Percentiles rank a stretch among this genome's conserved stretches.
Conservation (phyloP, 345 rosid genomes). For the Populus pruinosa region DNA sequence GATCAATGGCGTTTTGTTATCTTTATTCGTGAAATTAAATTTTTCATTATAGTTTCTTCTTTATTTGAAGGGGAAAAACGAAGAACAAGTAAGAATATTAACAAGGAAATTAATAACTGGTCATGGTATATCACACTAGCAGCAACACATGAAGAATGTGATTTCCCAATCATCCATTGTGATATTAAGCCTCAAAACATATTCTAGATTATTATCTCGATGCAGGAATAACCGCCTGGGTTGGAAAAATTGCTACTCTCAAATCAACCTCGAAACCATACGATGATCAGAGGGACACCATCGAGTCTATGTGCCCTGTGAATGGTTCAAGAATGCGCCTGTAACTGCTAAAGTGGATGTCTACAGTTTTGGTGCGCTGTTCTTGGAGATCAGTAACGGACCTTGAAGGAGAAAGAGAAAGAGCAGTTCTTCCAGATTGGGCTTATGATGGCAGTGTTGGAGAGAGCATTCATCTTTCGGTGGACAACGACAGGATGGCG, state of each 20-base stretch:
- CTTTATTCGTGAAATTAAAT: too few species aligned
- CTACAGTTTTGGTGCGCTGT: constrained; percentile 17
- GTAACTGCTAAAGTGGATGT: constrained; percentile 21
- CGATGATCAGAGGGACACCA: constrained; percentile 13
- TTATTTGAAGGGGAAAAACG: too few species aligned
- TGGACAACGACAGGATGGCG: constrained; percentile 12
- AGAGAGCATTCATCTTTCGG: constrained; percentile 1
- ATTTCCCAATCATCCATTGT: constrained; percentile 17
- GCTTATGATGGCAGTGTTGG: constrained; percentile 9
- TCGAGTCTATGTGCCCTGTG: constrained; percentile 13
- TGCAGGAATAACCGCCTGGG: constrained; percentile 17
- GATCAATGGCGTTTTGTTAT: too few species aligned
- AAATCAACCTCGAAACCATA: constrained; percentile 6
- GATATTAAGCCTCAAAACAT: constrained; percentile 24
- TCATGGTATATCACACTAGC: too few species aligned
- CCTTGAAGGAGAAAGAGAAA: not conserved
- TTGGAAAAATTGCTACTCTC: constrained; percentile 5
- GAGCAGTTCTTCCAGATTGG: constrained; percentile 13
- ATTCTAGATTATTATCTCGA: constrained; percentile 1
- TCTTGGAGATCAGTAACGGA: constrained; percentile 11
- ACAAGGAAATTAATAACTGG: too few species aligned
- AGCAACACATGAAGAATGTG: constrained; percentile 12
- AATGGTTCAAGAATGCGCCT: constrained; percentile 17
- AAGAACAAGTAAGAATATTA: too few species aligned
- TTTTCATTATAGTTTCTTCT: too few species aligned